Evolutionary conservation across 345 rosid species (phyloP).

Genomic region (Citrus glauca): DNA sequence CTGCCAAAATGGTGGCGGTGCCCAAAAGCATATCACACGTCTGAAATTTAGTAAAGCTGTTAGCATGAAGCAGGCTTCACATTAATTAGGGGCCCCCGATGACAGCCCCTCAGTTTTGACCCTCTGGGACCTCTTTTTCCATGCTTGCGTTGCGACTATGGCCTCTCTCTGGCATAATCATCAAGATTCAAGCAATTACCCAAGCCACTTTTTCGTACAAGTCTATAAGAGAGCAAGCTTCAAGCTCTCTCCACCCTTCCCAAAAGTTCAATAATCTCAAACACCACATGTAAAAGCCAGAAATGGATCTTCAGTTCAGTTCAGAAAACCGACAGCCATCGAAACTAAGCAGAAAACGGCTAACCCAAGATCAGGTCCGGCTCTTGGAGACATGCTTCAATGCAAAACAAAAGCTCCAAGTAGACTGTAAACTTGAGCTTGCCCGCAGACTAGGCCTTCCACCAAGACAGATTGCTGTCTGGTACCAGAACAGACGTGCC

Average conservation of each 20-base stretch:
- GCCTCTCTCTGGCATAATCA: background rate
- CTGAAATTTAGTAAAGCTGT: background rate
- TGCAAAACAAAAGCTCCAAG: constrained; percentile 36
- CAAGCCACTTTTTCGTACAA: background rate
- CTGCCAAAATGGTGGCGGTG: constrained; percentile 1
- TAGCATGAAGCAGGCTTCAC: background rate
- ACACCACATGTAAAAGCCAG: background rate
- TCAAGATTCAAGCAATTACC: background rate
- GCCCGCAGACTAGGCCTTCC: constrained; percentile 36
- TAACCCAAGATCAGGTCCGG: constrained; percentile 9
- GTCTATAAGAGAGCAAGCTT: background rate
- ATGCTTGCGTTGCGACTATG: background rate
- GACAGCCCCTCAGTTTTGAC: background rate
- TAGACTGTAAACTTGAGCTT: constrained; percentile 35
- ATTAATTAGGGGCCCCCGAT: constrained; percentile 2
- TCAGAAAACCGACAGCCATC: background rate
- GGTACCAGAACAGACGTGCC: constrained; percentile 54
- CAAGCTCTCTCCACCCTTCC: constrained; percentile 1
- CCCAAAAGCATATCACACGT: constrained; percentile 9
- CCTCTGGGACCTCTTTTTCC: background rate
- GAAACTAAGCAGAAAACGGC: constrained; percentile 13
- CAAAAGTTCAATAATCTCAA: background rate
- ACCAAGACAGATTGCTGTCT: constrained; percentile 42
- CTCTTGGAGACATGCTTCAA: constrained; percentile 38
- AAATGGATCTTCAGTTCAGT: constrained; percentile 5